phyloP scores from a whole-genome alignment of 2,329 filamentous ascomycete genomes.

The Aspergillus jensenii region DNA sequence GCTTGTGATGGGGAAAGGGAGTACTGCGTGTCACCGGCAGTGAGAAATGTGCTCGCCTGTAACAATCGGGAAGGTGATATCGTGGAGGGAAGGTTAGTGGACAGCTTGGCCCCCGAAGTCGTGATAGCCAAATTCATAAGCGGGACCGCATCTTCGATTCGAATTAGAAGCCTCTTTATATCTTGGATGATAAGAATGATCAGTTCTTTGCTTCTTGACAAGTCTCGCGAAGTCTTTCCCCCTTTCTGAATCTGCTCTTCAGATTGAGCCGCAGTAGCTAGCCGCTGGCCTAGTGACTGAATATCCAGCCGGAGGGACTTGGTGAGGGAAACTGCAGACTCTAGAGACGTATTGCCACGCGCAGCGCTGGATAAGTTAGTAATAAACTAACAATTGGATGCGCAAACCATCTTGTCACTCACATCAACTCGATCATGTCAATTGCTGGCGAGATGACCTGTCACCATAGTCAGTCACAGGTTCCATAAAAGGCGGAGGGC shows the following conservation, averaged over 20 bases:
- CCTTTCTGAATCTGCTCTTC: slow-evolving; percentile 48
- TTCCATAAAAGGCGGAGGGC: background rate
- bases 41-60: slow-evolving; percentile 90
- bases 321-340: slow-evolving; percentile 80
- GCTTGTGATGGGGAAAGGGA: slow-evolving; percentile 61
- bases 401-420: slow-evolving; percentile 25
- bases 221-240: slow-evolving; percentile 41
- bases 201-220: slow-evolving; percentile 61
- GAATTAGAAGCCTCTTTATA: slow-evolving; percentile 70
- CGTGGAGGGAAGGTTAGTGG: slow-evolving; percentile 72
- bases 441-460: slow-evolving; percentile 86
- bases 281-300: slow-evolving; percentile 70
- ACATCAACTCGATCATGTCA: slow-evolving; percentile 90
- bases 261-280: slow-evolving; percentile 67
- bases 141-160: slow-evolving; percentile 89
- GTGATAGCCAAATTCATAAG: slow-evolving; percentile 92
- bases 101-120: slow-evolving; percentile 84
- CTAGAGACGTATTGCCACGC: slow-evolving; percentile 74
- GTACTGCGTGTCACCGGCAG: slow-evolving; percentile 82
- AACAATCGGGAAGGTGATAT: slow-evolving; percentile 88
- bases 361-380: slow-evolving; percentile 53
- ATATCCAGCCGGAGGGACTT: slow-evolving; percentile 83
- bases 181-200: slow-evolving; percentile 69
- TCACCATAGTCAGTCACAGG: background rate
- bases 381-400: background rate